Evolutionary conservation across 768 basidiomycete species (phyloP), one percentile per base, ranked within the genome.

Genomic region (Daedaleopsis nitida): DNA sequence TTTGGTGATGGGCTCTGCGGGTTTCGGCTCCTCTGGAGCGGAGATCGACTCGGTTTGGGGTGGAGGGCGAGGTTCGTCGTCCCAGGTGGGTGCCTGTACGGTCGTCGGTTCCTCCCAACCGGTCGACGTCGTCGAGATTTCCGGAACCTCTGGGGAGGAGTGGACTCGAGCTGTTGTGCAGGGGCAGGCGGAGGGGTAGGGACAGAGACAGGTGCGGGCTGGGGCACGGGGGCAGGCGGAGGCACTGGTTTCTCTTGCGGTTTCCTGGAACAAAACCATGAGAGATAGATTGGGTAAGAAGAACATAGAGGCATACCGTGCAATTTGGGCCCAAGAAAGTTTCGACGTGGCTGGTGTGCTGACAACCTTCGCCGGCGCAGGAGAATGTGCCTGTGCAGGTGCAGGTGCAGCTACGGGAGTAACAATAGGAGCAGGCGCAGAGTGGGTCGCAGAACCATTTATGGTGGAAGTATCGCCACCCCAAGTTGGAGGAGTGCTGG

Each of bases 261-360:
- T 57, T 63, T 63, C 56, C 88, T 91, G 63, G 24, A 1, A 34
- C 59, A 44, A 65, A 59, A 52, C 55, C 23, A 66, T 58, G 48
- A 24, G 27, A 27, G 1, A 24, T 19, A 1, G n/a, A 16, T 3
- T 0, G 14, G 17, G 44, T 24, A n/a, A 60, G 43, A 43, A 62
- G 48, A 35, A 39, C 19, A 16, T 11, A 57, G 27, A 37, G 58
- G 75, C 81, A 8, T 69, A 89, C 91, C 87, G 80, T 64, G 92
- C 91, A 70, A 94, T 80, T 68, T 94, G 89, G 9, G 92, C 92
- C 91, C 91, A 94, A 38, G 92, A 92, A 61, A 90, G 74, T 77
- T 92, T 91, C 9, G 89, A 86, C 13, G 83, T 88, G 32, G 88
- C 85, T 45, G 90, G 88, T 12, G 83, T 78, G 75, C 86, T 89